These are phyloP conservation scores for Corchorus capsularis DNA, from an alignment of 345 rosid species.

Conservation along the genomic window DNA sequence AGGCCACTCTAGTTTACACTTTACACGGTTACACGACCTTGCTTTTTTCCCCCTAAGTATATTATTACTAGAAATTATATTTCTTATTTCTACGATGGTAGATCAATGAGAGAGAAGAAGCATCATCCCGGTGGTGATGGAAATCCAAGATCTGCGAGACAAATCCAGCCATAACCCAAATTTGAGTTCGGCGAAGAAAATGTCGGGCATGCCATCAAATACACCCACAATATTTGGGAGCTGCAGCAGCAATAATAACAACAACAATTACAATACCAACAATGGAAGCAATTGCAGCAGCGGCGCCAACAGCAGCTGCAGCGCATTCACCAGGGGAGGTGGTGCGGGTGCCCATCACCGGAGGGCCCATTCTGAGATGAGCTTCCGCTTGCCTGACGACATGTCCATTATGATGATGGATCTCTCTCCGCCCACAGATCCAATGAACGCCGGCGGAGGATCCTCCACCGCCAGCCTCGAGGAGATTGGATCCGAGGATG, in stretches of 20 bases:
- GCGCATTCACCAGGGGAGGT: constrained; percentile 14
- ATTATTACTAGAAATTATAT: too few species aligned
- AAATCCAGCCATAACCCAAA: background rate
- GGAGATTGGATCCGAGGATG: constrained; percentile 59
- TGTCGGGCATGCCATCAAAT: background rate
- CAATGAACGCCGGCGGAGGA: constrained; percentile 24
- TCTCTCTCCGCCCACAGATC: constrained; percentile 37
- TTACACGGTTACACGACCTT: background rate
- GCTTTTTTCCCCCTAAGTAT: background rate
- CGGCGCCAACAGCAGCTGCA: constrained; percentile 19
- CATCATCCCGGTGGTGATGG: background rate
- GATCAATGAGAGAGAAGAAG: background rate
- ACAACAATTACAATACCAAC: background rate
- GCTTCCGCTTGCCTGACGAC: constrained; percentile 38
- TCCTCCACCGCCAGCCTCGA: constrained; percentile 43
- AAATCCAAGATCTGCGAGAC: background rate
- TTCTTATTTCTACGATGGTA: background rate
- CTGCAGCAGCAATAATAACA: background rate
- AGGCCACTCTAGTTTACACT: background rate
- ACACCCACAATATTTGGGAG: background rate
- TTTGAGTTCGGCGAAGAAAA: background rate
- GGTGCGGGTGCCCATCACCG: constrained; percentile 35
- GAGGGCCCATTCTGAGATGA: constrained; percentile 59
- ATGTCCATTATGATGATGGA: constrained; percentile 54
- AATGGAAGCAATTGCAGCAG: background rate